Evolutionary conservation across 2,329 filamentous ascomycete species (phyloP).

Genomic region (Coleophoma eucalyptorum): DNA sequence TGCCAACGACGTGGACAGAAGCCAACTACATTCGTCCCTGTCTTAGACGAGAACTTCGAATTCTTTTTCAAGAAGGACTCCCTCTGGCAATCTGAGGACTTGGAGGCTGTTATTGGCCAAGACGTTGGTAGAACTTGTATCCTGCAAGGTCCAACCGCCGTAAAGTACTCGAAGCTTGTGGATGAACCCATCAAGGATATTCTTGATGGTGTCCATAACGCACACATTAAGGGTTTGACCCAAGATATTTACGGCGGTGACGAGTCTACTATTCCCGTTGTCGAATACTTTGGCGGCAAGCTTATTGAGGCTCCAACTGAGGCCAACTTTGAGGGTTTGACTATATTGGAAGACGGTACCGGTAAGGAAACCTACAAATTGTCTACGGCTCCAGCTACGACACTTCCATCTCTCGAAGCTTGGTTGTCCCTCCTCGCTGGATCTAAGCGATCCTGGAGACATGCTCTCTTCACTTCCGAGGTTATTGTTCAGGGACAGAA

Average conservation of each 20-base stretch:
- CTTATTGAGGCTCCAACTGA: conserved; percentile 69
- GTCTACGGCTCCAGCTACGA: conserved; percentile 67
- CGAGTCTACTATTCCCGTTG: conserved; percentile 69
- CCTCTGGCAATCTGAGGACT: conserved; percentile 96
- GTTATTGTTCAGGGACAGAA: conserved; percentile 93
- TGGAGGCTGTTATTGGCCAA: conserved; percentile 92
- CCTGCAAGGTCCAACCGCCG: conserved; percentile 89
- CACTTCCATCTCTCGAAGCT: conserved; percentile 73
- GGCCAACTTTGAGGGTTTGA: conserved; percentile 80
- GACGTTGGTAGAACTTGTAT: conserved; percentile 97
- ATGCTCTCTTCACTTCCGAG: conserved; percentile 90
- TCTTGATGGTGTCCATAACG: conserved; percentile 82
- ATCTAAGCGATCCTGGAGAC: conserved; percentile 82
- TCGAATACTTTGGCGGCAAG: conserved; percentile 96
- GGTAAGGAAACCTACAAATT: conserved; percentile 83
- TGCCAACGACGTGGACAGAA: conserved; percentile 93
- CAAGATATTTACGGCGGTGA: conserved; percentile 77
- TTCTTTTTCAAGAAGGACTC: conserved; percentile 99
- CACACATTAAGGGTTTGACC: conserved; percentile 78
- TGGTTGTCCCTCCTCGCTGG: conserved; percentile 91
- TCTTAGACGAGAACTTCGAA: conserved; percentile 96
- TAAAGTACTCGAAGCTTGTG: conserved; percentile 81
- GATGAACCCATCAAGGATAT: conserved; percentile 97
- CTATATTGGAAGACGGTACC: conserved; percentile 67
- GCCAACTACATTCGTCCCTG: conserved; percentile 91